Evolutionary conservation across 129 eudicot genomes (phyloP).

Genomic region (Cynara cardunculus): DNA sequence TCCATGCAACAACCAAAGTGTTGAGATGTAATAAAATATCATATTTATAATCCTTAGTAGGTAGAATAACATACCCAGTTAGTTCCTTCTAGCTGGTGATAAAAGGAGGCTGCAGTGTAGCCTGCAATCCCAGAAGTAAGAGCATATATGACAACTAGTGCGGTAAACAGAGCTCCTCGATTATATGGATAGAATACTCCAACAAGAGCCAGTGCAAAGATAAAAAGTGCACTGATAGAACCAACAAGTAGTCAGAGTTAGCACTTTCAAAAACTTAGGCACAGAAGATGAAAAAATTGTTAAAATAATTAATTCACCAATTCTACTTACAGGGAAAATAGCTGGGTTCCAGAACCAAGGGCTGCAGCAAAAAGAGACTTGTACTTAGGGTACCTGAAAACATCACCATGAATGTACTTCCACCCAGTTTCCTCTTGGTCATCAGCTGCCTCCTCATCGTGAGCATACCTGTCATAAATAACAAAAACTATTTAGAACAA

Average conservation of each 20-base stretch:
- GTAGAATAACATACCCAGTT: constrained; percentile 56
- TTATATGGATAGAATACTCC: constrained; percentile 88
- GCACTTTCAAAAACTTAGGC: not conserved
- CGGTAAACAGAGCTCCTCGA: constrained; percentile 79
- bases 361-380: constrained; percentile 72
- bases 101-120: constrained; percentile 69
- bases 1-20: not conserved
- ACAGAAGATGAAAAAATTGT: constrained; percentile 1
- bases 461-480: constrained; percentile 56
- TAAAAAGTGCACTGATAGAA: constrained; percentile 49
- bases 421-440: constrained; percentile 94
- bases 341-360: constrained; percentile 78
- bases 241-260: not conserved
- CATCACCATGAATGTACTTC: constrained; percentile 90
- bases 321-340: constrained; percentile 64
- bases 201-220: constrained; percentile 58
- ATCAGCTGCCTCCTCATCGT: constrained; percentile 78
- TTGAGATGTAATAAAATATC: not conserved
- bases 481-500: not conserved
- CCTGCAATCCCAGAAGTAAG: constrained; percentile 88
- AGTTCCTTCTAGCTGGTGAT: constrained; percentile 73
- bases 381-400: constrained; percentile 73
- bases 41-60: not conserved
- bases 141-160: constrained; percentile 76
- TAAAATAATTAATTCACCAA: not conserved